Evolutionary conservation across 2,329 filamentous ascomycete genomes (phyloP).

Genomic region (Hypoxylon rubiginosum): DNA sequence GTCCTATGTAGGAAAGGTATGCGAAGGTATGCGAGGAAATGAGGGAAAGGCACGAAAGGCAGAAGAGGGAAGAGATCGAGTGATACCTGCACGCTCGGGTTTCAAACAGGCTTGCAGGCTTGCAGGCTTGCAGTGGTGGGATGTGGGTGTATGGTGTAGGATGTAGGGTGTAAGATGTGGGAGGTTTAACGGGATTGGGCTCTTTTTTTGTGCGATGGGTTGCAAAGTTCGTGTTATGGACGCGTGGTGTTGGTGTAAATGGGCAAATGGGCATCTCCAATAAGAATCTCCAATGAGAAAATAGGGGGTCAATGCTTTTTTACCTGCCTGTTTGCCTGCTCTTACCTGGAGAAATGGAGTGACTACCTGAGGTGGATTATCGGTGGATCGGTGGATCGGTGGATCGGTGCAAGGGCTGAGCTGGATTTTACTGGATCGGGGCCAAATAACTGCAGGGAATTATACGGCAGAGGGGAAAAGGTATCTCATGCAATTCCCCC

Average conservation of each 20-base stretch:
- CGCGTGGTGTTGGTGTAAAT: conserved; percentile 51
- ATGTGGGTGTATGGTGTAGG: too few species aligned
- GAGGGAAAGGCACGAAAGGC: conserved; percentile 23
- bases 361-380: conserved; percentile 14
- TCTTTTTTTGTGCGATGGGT: conserved; percentile 3
- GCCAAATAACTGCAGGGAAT: conserved; percentile 39
- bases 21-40: conserved; percentile 38
- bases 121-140: conserved; percentile 8
- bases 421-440: conserved; percentile 36
- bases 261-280: conserved; percentile 1
- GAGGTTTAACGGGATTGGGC: conserved; percentile 15
- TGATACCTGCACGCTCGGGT: conserved; percentile 43
- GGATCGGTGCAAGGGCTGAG: conserved; percentile 36
- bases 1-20: conserved; percentile 25
- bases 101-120: conserved; percentile 43
- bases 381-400: conserved; percentile 28
- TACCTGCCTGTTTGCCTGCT: conserved; percentile 21
- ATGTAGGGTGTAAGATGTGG: too few species aligned
- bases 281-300: conserved; percentile 21
- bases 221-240: conserved; percentile 47
- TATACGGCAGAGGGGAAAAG: conserved; percentile 21
- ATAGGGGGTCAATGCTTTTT: not conserved
- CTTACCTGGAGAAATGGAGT: conserved; percentile 36
- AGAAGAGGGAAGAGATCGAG: conserved; percentile 37
- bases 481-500: conserved; percentile 43